These are phyloP conservation scores for Exidia glandulosa DNA, from an alignment of 768 basidiomycete species.

Conservation along the genomic window DNA sequence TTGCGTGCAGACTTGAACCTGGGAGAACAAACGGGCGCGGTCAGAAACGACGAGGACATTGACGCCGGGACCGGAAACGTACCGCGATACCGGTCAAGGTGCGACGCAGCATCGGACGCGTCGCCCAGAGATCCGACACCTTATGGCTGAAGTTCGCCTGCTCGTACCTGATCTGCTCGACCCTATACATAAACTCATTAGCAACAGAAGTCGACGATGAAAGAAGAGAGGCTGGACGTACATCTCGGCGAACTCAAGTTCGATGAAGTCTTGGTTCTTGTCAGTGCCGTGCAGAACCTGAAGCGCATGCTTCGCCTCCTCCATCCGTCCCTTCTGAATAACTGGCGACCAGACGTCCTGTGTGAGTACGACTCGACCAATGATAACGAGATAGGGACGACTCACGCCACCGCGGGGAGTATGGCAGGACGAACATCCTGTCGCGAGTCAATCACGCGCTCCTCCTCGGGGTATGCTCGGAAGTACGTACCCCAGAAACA, in stretches of 20 bases:
- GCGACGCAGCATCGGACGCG: slow-evolving; percentile 39
- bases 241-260: slow-evolving; percentile 6
- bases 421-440: slow-evolving; percentile 15
- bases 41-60: too few species aligned
- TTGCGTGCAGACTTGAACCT: slow-evolving; percentile 52
- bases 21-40: too few species aligned
- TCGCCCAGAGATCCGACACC: slow-evolving; percentile 37
- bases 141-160: slow-evolving; percentile 1
- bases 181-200: too few species aligned
- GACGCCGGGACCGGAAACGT: too few species aligned
- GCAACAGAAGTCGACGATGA: too few species aligned
- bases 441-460: background rate
- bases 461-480: background rate
- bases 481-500: slow-evolving; percentile 32
- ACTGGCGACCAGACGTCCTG: background rate
- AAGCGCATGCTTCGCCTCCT: slow-evolving; percentile 13
- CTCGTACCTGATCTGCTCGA: slow-evolving; percentile 3
- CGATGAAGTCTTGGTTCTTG: background rate
- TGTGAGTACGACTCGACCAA: background rate
- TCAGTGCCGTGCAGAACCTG: slow-evolving; percentile 10
- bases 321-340: slow-evolving; percentile 13
- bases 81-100: slow-evolving; percentile 48
- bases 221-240: too few species aligned
- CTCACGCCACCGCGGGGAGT: slow-evolving; percentile 15
- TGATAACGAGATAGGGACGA: background rate